Conservation (phyloP, 2,329 filamentous ascomycete genomes). For the Pseudogymnoascus sp. region DNA sequence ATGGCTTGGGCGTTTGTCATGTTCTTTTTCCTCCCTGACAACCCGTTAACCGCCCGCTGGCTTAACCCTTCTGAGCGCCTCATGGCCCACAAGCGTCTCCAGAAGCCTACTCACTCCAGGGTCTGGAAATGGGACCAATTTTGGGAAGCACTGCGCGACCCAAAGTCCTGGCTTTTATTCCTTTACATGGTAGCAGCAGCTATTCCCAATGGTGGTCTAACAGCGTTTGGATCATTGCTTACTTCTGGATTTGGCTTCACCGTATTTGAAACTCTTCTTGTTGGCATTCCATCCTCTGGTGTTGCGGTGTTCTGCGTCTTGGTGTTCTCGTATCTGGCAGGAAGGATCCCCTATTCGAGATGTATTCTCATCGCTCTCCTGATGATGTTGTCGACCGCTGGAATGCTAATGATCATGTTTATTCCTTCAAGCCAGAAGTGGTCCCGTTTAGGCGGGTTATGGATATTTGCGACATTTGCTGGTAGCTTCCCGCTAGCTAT, state of each 20-base stretch:
- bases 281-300: no score
- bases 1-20: slow-evolving; percentile 31
- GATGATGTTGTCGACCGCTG: neutral
- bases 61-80: slow-evolving; percentile 33
- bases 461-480: slow-evolving; percentile 28
- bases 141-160: slow-evolving; percentile 37
- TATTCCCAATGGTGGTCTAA: no score
- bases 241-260: no score
- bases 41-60: slow-evolving; percentile 37
- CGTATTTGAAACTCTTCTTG: neutral
- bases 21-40: slow-evolving; percentile 40
- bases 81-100: slow-evolving; percentile 42
- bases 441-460: slow-evolving; percentile 22
- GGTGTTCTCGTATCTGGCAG: neutral
- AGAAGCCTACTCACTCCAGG: slow-evolving; percentile 44
- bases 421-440: neutral
- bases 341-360: no score
- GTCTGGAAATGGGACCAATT: slow-evolving; percentile 40
- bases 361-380: neutral
- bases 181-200: no score
- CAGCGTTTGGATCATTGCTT: no score
- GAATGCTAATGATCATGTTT: slow-evolving; percentile 10
- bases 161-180: slow-evolving; percentile 27
- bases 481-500: slow-evolving; percentile 22
- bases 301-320: no score